Percentiles rank a stretch among this genome's conserved stretches.
phyloP scores from a whole-genome alignment of 2,329 filamentous ascomycete genomes.

The Aspergillus sp. region DNA sequence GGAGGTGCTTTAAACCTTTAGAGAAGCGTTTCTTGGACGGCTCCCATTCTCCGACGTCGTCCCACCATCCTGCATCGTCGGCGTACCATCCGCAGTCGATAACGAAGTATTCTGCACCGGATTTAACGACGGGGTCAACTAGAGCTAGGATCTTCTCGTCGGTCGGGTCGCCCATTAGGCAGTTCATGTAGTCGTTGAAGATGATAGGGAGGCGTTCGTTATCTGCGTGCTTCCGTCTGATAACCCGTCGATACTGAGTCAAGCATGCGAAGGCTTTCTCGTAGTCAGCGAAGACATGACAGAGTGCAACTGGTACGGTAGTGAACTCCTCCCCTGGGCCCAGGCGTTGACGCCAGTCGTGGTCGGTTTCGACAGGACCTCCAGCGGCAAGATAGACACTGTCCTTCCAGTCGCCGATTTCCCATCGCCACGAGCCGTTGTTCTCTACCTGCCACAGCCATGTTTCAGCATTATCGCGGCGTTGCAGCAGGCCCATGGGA shows the following conservation, averaged over 20 bases:
- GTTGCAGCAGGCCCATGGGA: constrained; percentile 31
- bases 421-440: constrained; percentile 40
- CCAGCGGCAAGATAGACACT: constrained; percentile 30
- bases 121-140: constrained; percentile 24
- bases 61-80: constrained; percentile 39
- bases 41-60: constrained; percentile 37
- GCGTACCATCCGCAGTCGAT: constrained; percentile 42
- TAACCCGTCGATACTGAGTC: constrained; percentile 31
- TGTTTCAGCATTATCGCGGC: constrained; percentile 20
- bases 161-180: constrained; percentile 39
- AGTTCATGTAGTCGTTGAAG: constrained; percentile 45
- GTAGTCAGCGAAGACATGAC: constrained; percentile 19
- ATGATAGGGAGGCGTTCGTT: constrained; percentile 31
- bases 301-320: constrained; percentile 26
- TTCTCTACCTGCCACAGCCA: constrained; percentile 41
- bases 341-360: constrained; percentile 29
- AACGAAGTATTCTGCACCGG: constrained; percentile 38
- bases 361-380: constrained; percentile 28
- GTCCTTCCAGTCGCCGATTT: constrained; percentile 37
- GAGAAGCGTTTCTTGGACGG: constrained; percentile 35
- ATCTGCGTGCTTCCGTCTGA: constrained; percentile 31
- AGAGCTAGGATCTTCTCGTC: constrained; percentile 35
- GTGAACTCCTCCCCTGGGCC: constrained; percentile 24
- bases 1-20: constrained; percentile 27
- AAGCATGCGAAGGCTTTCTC: constrained; percentile 28